Base-by-base conservation (phyloP, 2,329 filamentous ascomycete species). In the Alternaria tenuissima region DNA sequence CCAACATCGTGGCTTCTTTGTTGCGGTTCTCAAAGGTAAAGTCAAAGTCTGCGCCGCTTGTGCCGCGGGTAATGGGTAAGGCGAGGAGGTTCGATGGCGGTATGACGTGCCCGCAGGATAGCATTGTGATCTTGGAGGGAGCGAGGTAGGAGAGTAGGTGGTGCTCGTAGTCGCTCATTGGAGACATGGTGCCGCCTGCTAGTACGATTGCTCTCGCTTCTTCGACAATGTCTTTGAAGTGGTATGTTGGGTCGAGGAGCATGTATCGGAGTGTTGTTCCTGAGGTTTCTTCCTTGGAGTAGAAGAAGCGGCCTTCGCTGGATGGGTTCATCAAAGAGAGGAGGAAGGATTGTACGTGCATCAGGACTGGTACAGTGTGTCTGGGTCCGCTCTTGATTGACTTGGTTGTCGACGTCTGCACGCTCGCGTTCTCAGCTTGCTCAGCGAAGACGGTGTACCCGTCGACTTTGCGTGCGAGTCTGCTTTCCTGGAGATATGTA, bases 161-260 rank as follows among this genome's bases (percentile, higher is more conserved):
- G 4, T 90, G 86, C 36, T 86, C 89, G 78, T 97, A 99, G 79
- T 98, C 95, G 24, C 90, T 87, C 82, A 98, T 96, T 0, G 95
- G 95, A 3, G 95, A 96, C 95, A 99, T 98, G 26, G 95, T 99
- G 22, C 95, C 95, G 59, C 95, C 95, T 0, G 94, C 95, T 4
- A 99, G 83, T 42, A 99, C 90, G 4, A 99, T 91, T 2, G 94
- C 92, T 59, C 93, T 86, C 0, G 95, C 93, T 63, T 91, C 89
- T 30, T 92, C 88, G 2, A 94, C 92, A 52, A 98, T 91, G 11
- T 94, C 91, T 7, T 90, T 90, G 78, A 99, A 98, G 67, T 96
- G 92, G 70, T 94, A 89, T 0, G 94, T 94, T 0, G 95, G 94
- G 32, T 97, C 95, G 0, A 99, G 86, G 5, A 99, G 86, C 68